Evolutionary conservation across 2,329 filamentous ascomycete genomes (phyloP), one percentile per base, ranked within the genome.

Genomic region (Hypomyces rosellus): DNA sequence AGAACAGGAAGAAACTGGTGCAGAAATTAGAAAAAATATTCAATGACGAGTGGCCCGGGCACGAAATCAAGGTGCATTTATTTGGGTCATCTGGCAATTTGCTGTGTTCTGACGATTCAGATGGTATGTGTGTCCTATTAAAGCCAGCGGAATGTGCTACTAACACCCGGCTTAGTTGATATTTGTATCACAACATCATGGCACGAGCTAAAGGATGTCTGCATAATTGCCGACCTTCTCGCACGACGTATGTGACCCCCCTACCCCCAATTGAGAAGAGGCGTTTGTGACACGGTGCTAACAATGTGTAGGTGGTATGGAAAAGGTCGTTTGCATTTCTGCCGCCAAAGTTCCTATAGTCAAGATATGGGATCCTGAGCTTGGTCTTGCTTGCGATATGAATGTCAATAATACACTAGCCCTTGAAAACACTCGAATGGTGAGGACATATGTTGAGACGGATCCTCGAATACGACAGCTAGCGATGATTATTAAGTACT

Each of bases 21-120:
- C 74, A 77, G 57, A 99, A 97, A 71, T 72, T 99, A 61, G 88
- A 96, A 69, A 85, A 80, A 58, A 81, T 97, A 38, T 83, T 99
- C 65, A 93, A 95, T 62, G 80, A 88, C 7, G 84, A 95, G 64
- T 99, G 92, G 89, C 93, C 93, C 1, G 89, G 88, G 1, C 86
- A 89, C 61, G 80, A 95, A 54, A 96, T 96, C 63, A 84, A 81
- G 58, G 93, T 96, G 34, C 86, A 93, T 66, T 82, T 97, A 14
- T 99, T 99, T 77, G 93, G 93, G n/a, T 97, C 93, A 5, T 97
- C 93, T 4, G 93, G 93, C 44, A 99, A 99, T 68, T 74, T 93
- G 66, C 74, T 99, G 50, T 96, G 90, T 69, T 96, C 92, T 34
- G 91, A 89, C 68, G 90, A 96, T 64, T 99, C 93, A 47, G 93